Percentiles rank a stretch among this genome's conserved stretches.
Evolutionary conservation across 2,329 filamentous ascomycete species (phyloP).

Genomic region (Neobulgaria alba): DNA sequence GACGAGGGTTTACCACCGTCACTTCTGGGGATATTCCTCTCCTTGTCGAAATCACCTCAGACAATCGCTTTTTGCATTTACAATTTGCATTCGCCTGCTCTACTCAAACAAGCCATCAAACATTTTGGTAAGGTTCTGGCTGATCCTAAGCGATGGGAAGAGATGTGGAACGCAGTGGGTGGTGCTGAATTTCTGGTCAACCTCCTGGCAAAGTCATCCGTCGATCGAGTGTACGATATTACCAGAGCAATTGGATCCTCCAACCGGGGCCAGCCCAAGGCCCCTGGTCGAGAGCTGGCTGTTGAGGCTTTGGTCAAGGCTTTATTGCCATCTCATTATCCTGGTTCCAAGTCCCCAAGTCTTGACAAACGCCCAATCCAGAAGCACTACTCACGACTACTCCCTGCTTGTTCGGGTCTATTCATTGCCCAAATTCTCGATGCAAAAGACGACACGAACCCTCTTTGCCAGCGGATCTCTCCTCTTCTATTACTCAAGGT

Average conservation of each 20-base stretch:
- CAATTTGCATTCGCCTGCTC: constrained; percentile 2
- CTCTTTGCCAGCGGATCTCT: constrained; percentile 7
- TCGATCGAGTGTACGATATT: constrained; percentile 6
- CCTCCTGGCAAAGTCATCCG: constrained; percentile 7
- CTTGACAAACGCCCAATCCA: constrained; percentile 10
- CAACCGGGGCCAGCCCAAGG: neutral
- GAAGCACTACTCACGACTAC: constrained; percentile 6
- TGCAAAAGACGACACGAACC: constrained; percentile 6
- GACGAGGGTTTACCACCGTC: constrained; percentile 4
- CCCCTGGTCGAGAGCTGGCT: constrained; percentile 4
- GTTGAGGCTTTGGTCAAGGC: constrained; percentile 9
- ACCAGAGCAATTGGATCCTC: neutral
- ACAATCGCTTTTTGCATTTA: constrained; percentile 5
- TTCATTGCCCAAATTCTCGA: constrained; percentile 6
- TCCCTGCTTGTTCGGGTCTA: constrained; percentile 7
- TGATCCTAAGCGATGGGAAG: constrained; percentile 8
- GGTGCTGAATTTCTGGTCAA: constrained; percentile 7
- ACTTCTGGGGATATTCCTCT: constrained; percentile 5
- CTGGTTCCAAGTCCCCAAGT: constrained; percentile 4
- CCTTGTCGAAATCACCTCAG: constrained; percentile 1
- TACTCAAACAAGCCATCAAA: constrained; percentile 9
- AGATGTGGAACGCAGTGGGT: constrained; percentile 7
- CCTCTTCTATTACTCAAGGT: neutral
- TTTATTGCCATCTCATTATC: constrained; percentile 11
- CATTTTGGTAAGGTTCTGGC: constrained; percentile 8